Conservation (phyloP, 306 rosid genomes). For the Rosa rugosa region DNA sequence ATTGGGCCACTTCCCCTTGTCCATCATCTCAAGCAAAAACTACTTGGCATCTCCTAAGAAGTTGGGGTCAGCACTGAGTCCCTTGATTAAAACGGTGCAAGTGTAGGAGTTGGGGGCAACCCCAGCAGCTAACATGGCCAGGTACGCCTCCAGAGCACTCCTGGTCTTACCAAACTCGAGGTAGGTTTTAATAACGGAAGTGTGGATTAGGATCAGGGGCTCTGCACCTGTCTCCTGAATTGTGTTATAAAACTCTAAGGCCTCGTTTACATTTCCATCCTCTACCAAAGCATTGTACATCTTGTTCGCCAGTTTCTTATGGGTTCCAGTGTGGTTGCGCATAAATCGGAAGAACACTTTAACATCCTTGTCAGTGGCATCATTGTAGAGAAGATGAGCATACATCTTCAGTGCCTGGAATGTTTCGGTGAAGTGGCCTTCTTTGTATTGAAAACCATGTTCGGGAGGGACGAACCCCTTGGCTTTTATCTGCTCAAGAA, state of each 20-base stretch:
- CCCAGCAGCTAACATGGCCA: slow-evolving; percentile 69
- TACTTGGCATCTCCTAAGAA: no score
- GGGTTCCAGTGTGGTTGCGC: no score
- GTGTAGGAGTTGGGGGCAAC: slow-evolving; percentile 68
- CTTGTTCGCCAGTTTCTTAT: neutral
- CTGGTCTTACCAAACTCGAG: slow-evolving; percentile 50
- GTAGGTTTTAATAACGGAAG: slow-evolving; percentile 60
- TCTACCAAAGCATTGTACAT: neutral
- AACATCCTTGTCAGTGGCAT: neutral
- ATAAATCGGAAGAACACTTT: neutral
- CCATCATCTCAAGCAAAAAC: no score
- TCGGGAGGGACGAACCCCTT: neutral
- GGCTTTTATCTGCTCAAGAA: neutral
- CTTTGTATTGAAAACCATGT: neutral
- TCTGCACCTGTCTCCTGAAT: slow-evolving; percentile 43
- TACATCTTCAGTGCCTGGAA: neutral
- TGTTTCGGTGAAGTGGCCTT: neutral
- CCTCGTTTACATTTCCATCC: slow-evolving; percentile 30
- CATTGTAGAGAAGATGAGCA: neutral
- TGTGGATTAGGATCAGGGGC: slow-evolving; percentile 69
- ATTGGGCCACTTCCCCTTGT: no score
- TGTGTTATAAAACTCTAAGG: slow-evolving; percentile 50
- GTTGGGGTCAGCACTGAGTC: no score
- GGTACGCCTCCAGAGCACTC: slow-evolving; percentile 58
- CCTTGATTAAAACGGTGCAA: slow-evolving; percentile 46